Conservation (phyloP, 2,329 filamentous ascomycete species). For the Taxawa tesnikishii region DNA sequence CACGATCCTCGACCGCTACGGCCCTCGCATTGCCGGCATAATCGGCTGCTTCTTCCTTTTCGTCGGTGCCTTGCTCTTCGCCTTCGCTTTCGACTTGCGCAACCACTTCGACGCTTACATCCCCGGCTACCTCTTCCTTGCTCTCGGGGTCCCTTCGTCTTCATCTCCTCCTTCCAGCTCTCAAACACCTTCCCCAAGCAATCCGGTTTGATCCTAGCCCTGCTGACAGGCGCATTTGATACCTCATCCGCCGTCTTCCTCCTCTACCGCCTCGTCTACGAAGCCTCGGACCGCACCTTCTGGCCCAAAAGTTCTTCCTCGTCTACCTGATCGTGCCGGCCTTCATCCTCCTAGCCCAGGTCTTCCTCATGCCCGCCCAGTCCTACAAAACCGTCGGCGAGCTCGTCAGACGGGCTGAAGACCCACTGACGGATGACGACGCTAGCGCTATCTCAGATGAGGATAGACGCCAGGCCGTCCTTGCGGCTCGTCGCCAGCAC, state of each 20-base stretch:
- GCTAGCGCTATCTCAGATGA: slow-evolving; percentile 42
- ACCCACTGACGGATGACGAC: slow-evolving; percentile 28
- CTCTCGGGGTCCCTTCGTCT: slow-evolving; percentile 38
- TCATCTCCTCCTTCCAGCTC: slow-evolving; percentile 39
- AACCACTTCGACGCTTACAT: slow-evolving; percentile 55
- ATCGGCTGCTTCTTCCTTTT: slow-evolving; percentile 58
- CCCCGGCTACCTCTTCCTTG: slow-evolving; percentile 36
- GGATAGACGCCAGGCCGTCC: slow-evolving; percentile 44
- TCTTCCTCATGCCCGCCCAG: slow-evolving; percentile 33
- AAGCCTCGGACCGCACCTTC: slow-evolving; percentile 28
- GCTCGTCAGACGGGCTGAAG: slow-evolving; percentile 60
- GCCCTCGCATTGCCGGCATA: slow-evolving; percentile 64
- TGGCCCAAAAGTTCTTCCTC: slow-evolving; percentile 36
- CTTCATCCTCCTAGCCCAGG: slow-evolving; percentile 27
- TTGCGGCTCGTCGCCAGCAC: slow-evolving; percentile 36
- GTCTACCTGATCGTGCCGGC: slow-evolving; percentile 35
- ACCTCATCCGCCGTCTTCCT: slow-evolving; percentile 37
- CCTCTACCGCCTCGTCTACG: slow-evolving; percentile 33
- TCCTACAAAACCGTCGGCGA: slow-evolving; percentile 56
- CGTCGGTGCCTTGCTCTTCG: slow-evolving; percentile 60
- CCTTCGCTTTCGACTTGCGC: slow-evolving; percentile 45
- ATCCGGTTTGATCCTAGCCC: slow-evolving; percentile 35
- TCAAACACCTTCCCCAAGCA: slow-evolving; percentile 39
- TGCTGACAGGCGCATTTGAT: slow-evolving; percentile 39
- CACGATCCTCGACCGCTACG: slow-evolving; percentile 70